Percentiles rank a stretch among this genome's conserved stretches.
Conservation (phyloP, 352 stramenopile genomes). For the Elongisporangium anandrum region DNA sequence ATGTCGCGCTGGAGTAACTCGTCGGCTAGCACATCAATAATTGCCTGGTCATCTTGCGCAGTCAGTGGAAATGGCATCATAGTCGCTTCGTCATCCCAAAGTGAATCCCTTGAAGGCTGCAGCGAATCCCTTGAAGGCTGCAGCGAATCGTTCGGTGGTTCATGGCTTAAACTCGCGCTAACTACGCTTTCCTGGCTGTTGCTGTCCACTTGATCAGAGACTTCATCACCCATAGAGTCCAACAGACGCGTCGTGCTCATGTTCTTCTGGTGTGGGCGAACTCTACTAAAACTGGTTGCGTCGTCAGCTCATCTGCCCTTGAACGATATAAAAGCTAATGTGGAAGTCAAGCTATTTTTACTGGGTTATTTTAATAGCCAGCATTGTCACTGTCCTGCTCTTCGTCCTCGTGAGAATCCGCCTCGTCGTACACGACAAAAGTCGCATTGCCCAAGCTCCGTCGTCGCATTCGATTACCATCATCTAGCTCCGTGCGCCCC, state of each 20-base stretch:
- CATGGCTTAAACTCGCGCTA: too few species aligned
- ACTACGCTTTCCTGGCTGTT: too few species aligned
- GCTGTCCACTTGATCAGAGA: too few species aligned
- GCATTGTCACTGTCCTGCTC: not conserved
- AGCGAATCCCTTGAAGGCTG: conserved; percentile 16
- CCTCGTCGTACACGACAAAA: conserved; percentile 68
- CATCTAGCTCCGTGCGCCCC: conserved; percentile 21
- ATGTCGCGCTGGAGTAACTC: conserved; percentile 37
- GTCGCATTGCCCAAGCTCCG: conserved; percentile 52
- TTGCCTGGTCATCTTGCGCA: conserved; percentile 20
- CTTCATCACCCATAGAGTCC: too few species aligned
- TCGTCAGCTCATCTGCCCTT: too few species aligned
- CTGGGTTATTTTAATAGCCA: not conserved
- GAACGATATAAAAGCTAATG: too few species aligned
- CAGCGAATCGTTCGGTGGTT: too few species aligned
- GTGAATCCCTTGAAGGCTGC: too few species aligned
- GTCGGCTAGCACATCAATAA: conserved; percentile 47
- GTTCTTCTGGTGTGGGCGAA: too few species aligned
- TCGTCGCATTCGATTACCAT: conserved; percentile 9
- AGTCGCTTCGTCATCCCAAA: conserved; percentile 31
- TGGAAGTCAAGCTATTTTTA: too few species aligned
- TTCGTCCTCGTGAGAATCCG: conserved; percentile 6
- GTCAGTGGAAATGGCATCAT: conserved; percentile 3
- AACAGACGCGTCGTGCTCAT: too few species aligned
- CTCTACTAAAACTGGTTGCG: too few species aligned